Evolutionary conservation across 257 asterid genomes (phyloP), one percentile per base, ranked within the genome.

Genomic region (Scutellaria baicalensis): DNA sequence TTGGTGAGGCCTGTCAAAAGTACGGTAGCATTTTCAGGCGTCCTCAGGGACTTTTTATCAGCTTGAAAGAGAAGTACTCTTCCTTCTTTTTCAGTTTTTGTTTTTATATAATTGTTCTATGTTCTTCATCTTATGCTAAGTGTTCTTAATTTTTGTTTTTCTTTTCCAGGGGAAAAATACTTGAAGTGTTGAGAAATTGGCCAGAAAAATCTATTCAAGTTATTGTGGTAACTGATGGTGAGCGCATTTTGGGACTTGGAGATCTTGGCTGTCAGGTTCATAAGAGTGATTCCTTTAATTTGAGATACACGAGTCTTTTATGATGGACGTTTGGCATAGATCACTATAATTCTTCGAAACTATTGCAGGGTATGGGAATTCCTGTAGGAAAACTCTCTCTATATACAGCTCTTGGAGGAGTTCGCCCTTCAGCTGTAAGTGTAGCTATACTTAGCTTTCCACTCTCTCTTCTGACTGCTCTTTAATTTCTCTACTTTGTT

Each of bases 1-100:
- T 90, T 33, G 98, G 98, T 36, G 98, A 93, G 85, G 98, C 97
- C 48, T 93, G 98, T 80, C 97, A 92, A 84, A 92, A 90, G 79
- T 92, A 90, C 44, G 96, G 98, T 6, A 84, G 90, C 88, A 92
- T 92, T 64, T 92, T 88, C 84, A 80, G 85, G 72, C 95, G 97
- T 63, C 97, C 97, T 56, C 98, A 93, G 85, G 98, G 97, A 56
- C 95, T 93, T 57, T 93, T 73, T 70, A 90, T 93, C 85, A 90
- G 96, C 89, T 81, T 93, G 55, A 90, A 88, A 61, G 93, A 90
- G 72, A 93, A 88, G 98, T 93, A 88, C 3, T 40, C 58, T 57
- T 49, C 0, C 40, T 44, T 59, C 9, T 12, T 18, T 58, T 35
- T 17, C n/a, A 6, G 18, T 10, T 52, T 4, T 33, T 9, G 11